phyloP scores from a whole-genome alignment of 805 yeast species.

The Pichia cephalocereana region DNA sequence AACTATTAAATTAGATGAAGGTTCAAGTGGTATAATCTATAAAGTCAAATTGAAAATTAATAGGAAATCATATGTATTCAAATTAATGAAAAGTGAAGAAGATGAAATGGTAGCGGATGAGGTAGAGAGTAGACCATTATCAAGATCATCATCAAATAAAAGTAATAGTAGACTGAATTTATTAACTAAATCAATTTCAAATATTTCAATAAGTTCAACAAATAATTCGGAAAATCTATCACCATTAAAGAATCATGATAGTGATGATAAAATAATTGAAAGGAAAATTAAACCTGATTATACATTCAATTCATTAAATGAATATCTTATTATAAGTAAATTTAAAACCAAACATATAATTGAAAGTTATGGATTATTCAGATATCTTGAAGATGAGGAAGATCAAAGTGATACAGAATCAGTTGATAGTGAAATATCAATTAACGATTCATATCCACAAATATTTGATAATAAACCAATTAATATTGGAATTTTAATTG shows the following conservation, averaged over 20 bases:
- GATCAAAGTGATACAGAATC: neutral
- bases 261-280: no score
- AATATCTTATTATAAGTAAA: constrained; percentile 18
- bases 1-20: constrained; percentile 16
- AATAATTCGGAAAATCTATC: neutral
- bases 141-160: neutral
- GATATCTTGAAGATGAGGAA: neutral
- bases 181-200: neutral
- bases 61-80: constrained; percentile 4
- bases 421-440: neutral
- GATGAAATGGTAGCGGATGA: no score
- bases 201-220: neutral
- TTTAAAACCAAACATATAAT: constrained; percentile 7
- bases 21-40: constrained; percentile 24
- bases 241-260: no score
- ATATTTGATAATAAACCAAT: neutral
- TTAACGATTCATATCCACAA: neutral
- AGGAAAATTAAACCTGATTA: neutral
- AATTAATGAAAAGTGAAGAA: constrained; percentile 5
- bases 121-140: neutral
- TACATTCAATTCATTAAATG: constrained; percentile 19
- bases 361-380: constrained; percentile 10
- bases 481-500: constrained; percentile 28
- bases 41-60: constrained; percentile 11
- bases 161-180: neutral